Conservation (phyloP, 768 basidiomycete genomes). For the Lactarius indigo region DNA sequence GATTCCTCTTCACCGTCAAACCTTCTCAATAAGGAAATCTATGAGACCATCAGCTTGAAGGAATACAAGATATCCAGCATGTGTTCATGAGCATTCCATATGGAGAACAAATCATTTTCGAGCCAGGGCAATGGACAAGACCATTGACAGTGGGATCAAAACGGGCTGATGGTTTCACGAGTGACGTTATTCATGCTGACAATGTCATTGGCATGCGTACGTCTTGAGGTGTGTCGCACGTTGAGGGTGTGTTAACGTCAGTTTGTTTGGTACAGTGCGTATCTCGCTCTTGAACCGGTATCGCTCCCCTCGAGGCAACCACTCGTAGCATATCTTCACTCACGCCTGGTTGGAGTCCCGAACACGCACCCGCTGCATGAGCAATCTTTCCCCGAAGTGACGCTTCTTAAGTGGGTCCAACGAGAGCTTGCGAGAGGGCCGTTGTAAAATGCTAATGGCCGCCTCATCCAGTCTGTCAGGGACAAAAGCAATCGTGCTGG, state of each 20-base stretch:
- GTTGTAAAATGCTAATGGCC: slow-evolving; percentile 29
- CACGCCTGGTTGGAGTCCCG: background rate
- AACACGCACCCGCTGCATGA: background rate
- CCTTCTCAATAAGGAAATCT: background rate
- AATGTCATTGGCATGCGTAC: background rate
- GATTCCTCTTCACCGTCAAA: background rate
- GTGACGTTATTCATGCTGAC: background rate
- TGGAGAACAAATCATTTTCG: background rate
- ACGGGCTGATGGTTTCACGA: background rate
- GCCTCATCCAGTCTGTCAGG: background rate
- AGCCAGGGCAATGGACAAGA: background rate
- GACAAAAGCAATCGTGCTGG: background rate
- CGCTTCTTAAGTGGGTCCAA: background rate
- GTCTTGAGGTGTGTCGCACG: background rate
- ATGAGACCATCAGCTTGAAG: background rate
- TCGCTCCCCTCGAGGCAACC: slow-evolving; percentile 1
- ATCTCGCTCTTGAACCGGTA: slow-evolving; percentile 70
- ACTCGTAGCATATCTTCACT: too few species aligned
- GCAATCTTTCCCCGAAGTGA: background rate
- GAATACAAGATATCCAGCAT: background rate
- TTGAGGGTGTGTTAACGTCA: background rate
- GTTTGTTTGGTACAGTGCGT: slow-evolving; percentile 27
- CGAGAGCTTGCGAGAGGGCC: slow-evolving; percentile 28
- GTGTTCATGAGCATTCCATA: background rate
- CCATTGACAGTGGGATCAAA: background rate